phyloP scores from a whole-genome alignment of 345 rosid species.

The Eucalyptus rudis region DNA sequence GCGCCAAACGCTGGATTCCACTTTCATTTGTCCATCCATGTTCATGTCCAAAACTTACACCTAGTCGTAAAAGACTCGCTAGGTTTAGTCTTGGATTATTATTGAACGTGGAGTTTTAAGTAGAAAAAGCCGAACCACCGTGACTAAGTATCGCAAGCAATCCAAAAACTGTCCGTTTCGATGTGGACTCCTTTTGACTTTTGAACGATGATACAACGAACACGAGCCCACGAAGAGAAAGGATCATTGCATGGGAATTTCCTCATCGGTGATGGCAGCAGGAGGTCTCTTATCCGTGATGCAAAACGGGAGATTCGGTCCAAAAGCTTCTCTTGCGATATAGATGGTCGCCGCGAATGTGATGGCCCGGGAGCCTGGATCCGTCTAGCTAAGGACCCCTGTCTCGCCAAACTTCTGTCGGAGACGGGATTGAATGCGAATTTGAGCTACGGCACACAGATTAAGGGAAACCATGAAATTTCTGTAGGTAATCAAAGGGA shows the following conservation, averaged over 20 bases:
- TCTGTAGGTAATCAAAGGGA: background rate
- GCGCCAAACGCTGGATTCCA: background rate
- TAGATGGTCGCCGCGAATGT: background rate
- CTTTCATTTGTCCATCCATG: background rate
- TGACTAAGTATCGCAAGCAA: background rate
- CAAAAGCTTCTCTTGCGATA: background rate
- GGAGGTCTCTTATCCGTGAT: background rate
- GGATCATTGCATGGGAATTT: background rate
- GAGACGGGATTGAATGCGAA: background rate
- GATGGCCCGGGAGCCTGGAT: background rate
- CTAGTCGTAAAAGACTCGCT: background rate
- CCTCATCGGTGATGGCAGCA: background rate
- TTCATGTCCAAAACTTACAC: background rate
- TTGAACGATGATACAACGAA: background rate
- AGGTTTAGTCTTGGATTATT: background rate
- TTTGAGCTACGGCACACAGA: rapidly evolving
- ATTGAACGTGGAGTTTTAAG: background rate
- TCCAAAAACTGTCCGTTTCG: background rate
- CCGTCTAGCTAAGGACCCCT: background rate
- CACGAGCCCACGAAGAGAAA: background rate
- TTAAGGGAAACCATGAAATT: background rate
- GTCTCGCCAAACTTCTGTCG: background rate
- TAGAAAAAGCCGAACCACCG: background rate
- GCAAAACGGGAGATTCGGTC: background rate
- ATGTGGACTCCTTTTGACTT: background rate